Conservation (phyloP, 2,329 filamentous ascomycete genomes). For the Fusarium continuum region DNA sequence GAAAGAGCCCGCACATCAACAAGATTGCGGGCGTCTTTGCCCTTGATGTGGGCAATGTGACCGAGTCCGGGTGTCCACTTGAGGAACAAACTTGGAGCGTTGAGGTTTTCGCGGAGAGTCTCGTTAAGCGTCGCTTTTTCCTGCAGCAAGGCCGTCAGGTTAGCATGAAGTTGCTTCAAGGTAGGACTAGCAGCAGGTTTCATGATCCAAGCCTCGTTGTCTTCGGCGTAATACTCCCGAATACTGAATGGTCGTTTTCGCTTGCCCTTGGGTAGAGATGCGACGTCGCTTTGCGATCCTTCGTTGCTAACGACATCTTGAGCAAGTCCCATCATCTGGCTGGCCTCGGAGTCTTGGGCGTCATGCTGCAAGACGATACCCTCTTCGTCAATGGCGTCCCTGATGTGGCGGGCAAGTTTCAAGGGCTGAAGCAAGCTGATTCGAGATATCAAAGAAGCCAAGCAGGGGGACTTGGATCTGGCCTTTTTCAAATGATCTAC, state of each 20-base stretch:
- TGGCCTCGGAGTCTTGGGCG: conserved; percentile 75
- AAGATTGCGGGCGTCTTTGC: conserved; percentile 69
- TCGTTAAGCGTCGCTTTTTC: conserved; percentile 70
- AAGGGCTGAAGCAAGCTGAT: conserved; percentile 74
- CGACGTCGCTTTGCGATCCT: conserved; percentile 66
- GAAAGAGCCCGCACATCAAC: conserved; percentile 62
- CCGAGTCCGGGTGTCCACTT: conserved; percentile 89
- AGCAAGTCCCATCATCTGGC: conserved; percentile 76
- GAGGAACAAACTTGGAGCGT: conserved; percentile 74
- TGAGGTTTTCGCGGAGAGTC: conserved; percentile 68
- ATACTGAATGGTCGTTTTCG: conserved; percentile 58
- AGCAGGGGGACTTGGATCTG: conserved; percentile 45
- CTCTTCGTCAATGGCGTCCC: conserved; percentile 88
- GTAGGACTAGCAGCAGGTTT: conserved; percentile 72
- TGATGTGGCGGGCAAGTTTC: conserved; percentile 75
- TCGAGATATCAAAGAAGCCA: conserved; percentile 60
- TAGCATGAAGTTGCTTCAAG: conserved; percentile 73
- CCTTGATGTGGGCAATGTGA: conserved; percentile 90
- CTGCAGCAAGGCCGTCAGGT: conserved; percentile 67
- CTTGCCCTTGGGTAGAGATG: conserved; percentile 63
- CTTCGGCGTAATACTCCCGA: conserved; percentile 67
- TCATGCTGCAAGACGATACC: conserved; percentile 84
- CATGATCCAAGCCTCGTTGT: conserved; percentile 71
- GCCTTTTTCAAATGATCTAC: conserved; percentile 55
- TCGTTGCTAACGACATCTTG: conserved; percentile 75